These are phyloP conservation scores for Phytopythium kandeliae DNA, from an alignment of 352 stramenopile genomes.

Conservation along the genomic window DNA sequence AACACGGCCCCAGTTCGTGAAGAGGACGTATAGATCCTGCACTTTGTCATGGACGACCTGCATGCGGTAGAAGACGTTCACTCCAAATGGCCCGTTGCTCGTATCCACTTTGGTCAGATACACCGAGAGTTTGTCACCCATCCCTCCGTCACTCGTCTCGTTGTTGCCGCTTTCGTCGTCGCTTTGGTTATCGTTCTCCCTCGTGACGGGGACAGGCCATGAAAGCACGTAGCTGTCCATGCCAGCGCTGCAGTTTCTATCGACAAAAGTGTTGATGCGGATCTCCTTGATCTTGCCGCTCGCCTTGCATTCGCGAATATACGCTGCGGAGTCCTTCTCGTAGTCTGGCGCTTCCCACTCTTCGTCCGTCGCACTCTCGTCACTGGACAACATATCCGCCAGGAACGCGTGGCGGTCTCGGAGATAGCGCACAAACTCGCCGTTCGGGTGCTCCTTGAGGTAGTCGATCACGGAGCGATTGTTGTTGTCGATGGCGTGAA, in stretches of 20 bases:
- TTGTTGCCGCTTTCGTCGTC: neutral
- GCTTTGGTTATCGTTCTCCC: too few species aligned
- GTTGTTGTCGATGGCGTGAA: neutral
- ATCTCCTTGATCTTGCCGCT: slow-evolving; percentile 51
- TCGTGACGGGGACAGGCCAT: too few species aligned
- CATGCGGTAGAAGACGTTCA: slow-evolving; percentile 76
- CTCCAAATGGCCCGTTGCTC: slow-evolving; percentile 54
- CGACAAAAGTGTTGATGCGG: slow-evolving; percentile 30
- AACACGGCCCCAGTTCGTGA: slow-evolving; percentile 80
- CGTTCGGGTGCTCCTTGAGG: neutral
- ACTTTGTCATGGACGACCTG: slow-evolving; percentile 65
- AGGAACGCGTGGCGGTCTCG: slow-evolving; percentile 36
- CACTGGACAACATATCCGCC: neutral
- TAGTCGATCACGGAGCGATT: neutral
- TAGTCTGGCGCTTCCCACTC: slow-evolving; percentile 23
- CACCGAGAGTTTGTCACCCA: slow-evolving; percentile 38
- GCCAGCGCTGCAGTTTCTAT: slow-evolving; percentile 52
- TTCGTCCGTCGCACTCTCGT: neutral
- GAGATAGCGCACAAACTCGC: neutral
- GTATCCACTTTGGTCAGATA: slow-evolving; percentile 75
- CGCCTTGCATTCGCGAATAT: slow-evolving; percentile 43
- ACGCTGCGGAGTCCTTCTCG: slow-evolving; percentile 36
- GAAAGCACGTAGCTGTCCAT: slow-evolving; percentile 46
- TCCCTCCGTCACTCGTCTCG: too few species aligned
- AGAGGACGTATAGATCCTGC: slow-evolving; percentile 64